Percentiles rank a stretch among this genome's conserved stretches.
These are phyloP conservation scores for Eutypa lata DNA, from an alignment of 2,329 filamentous ascomycete species.

Conservation along the genomic window DNA sequence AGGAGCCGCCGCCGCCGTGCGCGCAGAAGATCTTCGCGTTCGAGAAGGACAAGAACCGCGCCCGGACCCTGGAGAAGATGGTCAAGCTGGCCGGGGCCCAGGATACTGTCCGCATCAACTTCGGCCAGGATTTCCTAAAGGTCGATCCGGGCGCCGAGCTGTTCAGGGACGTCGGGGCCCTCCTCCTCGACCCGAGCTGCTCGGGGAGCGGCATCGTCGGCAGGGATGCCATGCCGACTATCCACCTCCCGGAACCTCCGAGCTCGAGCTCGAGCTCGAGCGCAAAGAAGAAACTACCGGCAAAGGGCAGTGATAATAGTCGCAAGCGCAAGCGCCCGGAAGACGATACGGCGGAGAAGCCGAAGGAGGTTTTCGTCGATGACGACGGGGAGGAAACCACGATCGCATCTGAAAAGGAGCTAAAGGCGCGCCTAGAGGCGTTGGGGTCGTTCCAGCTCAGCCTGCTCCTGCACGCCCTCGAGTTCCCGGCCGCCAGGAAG, in stretches of 20 bases:
- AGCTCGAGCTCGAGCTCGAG: conserved; percentile 23
- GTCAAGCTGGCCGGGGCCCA: conserved; percentile 72
- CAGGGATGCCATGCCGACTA: conserved; percentile 70
- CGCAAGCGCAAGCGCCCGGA: conserved; percentile 47
- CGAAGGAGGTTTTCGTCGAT: conserved; percentile 42
- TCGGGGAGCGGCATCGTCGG: conserved; percentile 94
- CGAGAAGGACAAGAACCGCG: conserved; percentile 70
- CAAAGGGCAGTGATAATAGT: conserved; percentile 18
- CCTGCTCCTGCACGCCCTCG: conserved; percentile 79
- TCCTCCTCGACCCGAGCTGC: conserved; percentile 91
- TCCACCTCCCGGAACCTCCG: conserved; percentile 53
- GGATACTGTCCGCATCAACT: conserved; percentile 62
- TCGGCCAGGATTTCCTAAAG: conserved; percentile 77
- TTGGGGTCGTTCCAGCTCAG: conserved; percentile 79
- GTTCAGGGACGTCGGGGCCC: conserved; percentile 69
- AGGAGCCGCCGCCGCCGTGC: conserved; percentile 4
- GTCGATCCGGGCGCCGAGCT: conserved; percentile 61
- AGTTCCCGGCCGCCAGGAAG: conserved; percentile 69
- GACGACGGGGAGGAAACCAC: conserved; percentile 54
- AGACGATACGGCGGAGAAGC: conserved; percentile 24
- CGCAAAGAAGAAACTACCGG: conserved; percentile 34
- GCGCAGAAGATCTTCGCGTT: conserved; percentile 66
- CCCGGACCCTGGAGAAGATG: conserved; percentile 81
- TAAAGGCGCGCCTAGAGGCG: conserved; percentile 64
- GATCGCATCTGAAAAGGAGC: conserved; percentile 51